Percentiles rank a stretch among this genome's conserved stretches.
Conservation (phyloP, 2,329 filamentous ascomycete species). For the Zymoseptoria passerinii region DNA sequence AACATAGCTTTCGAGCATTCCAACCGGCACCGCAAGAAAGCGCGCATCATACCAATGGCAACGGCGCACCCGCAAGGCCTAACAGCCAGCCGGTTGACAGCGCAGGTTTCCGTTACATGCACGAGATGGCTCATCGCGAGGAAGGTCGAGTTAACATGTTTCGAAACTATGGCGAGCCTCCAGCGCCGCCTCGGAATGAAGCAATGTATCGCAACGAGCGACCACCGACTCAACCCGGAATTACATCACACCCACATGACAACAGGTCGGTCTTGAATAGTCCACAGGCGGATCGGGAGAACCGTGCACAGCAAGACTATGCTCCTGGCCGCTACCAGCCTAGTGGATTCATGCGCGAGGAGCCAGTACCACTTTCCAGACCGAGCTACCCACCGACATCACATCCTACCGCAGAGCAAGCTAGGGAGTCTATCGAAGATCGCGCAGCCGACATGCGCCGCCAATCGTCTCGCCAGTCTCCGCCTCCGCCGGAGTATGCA, state of each 20-base stretch:
- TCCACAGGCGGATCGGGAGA: constrained; percentile 23
- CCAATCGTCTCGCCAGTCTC: constrained; percentile 23
- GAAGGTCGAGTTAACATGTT: constrained; percentile 19
- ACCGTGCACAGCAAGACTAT: constrained; percentile 1
- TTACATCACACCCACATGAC: constrained; percentile 23
- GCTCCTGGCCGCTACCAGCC: constrained; percentile 15
- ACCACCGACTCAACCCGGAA: constrained; percentile 18
- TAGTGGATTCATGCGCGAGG: constrained; percentile 24
- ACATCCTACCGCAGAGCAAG: constrained; percentile 18
- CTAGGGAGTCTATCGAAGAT: constrained; percentile 26
- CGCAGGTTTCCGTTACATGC: constrained; percentile 11
- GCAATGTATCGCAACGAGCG: constrained; percentile 17
- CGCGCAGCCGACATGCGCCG: constrained; percentile 21
- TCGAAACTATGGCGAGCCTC: constrained; percentile 19
- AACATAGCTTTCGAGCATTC: constrained; percentile 26
- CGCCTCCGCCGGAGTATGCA: constrained; percentile 17
- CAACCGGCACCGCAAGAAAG: constrained; percentile 18
- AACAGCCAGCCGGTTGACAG: constrained; percentile 30
- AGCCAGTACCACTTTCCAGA: constrained; percentile 24
- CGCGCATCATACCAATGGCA: constrained; percentile 16
- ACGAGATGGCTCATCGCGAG: constrained; percentile 17
- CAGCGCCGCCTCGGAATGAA: constrained; percentile 11
- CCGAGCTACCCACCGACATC: constrained; percentile 21
- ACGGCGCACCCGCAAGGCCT: constrained; percentile 21
- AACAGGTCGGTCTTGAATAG: constrained; percentile 17